Conservation (phyloP, 2,329 filamentous ascomycete species). For the Pseudocercospora pini-densiflorae region DNA sequence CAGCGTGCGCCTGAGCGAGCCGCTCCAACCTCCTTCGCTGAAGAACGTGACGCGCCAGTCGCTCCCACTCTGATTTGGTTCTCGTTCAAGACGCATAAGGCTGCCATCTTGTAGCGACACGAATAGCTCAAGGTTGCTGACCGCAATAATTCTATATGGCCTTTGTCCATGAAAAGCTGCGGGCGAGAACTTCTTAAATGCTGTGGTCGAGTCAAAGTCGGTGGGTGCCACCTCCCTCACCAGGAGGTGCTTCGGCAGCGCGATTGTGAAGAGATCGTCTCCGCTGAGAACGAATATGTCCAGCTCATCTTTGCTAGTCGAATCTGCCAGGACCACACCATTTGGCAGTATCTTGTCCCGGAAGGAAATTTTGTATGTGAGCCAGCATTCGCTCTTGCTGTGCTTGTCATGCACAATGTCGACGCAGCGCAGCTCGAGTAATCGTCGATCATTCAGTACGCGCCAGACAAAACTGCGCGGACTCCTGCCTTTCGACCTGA, state of each 20-base stretch:
- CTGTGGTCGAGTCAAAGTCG: slow-evolving; percentile 74
- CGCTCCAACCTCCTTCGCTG: slow-evolving; percentile 70
- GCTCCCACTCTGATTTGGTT: slow-evolving; percentile 56
- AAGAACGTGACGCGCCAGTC: slow-evolving; percentile 74
- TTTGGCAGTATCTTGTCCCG: slow-evolving; percentile 76
- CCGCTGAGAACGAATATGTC: slow-evolving; percentile 76
- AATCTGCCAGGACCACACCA: slow-evolving; percentile 83
- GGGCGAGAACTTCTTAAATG: slow-evolving; percentile 75
- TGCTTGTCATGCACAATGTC: slow-evolving; percentile 71
- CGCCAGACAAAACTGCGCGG: slow-evolving; percentile 92
- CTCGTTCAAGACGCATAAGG: slow-evolving; percentile 71
- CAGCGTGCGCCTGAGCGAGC: slow-evolving; percentile 66
- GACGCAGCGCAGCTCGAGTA: slow-evolving; percentile 80
- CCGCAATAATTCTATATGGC: slow-evolving; percentile 79
- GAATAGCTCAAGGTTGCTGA: slow-evolving; percentile 73
- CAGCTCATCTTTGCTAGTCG: slow-evolving; percentile 75
- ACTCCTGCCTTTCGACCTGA: slow-evolving; percentile 73
- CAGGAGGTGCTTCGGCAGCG: slow-evolving; percentile 82
- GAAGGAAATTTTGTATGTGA: slow-evolving; percentile 80
- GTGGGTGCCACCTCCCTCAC: slow-evolving; percentile 60
- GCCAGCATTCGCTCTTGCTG: slow-evolving; percentile 44
- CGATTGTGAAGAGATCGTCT: slow-evolving; percentile 83
- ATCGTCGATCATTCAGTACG: slow-evolving; percentile 76
- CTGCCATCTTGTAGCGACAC: slow-evolving; percentile 81
- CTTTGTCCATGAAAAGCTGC: slow-evolving; percentile 76